Conservation (phyloP, 2,329 filamentous ascomycete genomes). For the Fusarium lyarnte region DNA sequence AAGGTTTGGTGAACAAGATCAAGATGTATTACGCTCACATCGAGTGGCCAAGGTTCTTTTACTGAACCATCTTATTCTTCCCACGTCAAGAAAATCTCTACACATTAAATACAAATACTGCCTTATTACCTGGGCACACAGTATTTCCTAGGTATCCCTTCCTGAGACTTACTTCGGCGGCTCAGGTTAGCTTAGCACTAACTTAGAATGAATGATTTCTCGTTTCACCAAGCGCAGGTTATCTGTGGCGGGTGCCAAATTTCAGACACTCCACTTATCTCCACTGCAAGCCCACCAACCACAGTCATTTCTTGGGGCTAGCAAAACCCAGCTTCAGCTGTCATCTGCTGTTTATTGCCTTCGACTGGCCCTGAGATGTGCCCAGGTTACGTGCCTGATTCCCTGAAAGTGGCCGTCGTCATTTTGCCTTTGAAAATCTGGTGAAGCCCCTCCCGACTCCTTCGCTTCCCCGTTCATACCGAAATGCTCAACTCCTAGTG, state of each 20-base stretch:
- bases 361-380: conserved; percentile 10
- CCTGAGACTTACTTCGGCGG: conserved; percentile 17
- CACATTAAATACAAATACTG: background rate
- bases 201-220: background rate
- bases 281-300: conserved; percentile 7
- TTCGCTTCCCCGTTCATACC: conserved; percentile 41
- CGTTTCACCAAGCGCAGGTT: conserved; percentile 29
- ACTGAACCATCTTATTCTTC: background rate
- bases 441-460: conserved; percentile 43
- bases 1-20: background rate
- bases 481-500: conserved; percentile 40
- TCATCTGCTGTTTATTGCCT: conserved; percentile 3
- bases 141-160: background rate
- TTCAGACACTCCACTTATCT: conserved; percentile 13
- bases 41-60: background rate
- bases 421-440: conserved; percentile 45
- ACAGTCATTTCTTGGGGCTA: background rate
- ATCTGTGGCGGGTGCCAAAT: conserved; percentile 40
- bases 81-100: background rate
- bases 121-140: background rate
- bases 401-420: conserved; percentile 29
- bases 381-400: conserved; percentile 34
- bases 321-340: conserved; percentile 3
- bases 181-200: conserved; percentile 24
- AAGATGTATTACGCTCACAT: background rate